Evolutionary conservation across 1,284 basidiomycete genomes (phyloP).

Genomic region (Gymnopus androsaceus): DNA sequence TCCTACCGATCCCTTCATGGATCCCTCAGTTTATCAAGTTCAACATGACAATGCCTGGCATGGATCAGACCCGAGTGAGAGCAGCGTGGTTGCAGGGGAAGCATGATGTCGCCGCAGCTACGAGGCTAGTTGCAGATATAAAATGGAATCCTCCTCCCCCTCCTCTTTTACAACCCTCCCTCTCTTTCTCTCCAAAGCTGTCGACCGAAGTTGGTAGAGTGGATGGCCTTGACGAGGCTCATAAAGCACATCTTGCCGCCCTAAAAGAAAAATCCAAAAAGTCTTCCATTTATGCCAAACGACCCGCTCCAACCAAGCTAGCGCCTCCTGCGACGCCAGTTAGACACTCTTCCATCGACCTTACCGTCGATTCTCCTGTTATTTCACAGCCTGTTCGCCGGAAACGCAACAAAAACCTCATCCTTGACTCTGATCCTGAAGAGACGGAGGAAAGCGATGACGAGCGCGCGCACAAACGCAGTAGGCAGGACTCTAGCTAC

Average conservation of each 20-base stretch:
- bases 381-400: slow-evolving; percentile 41
- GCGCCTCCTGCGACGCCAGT: slow-evolving; percentile 22
- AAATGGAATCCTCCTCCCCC: slow-evolving; percentile 47
- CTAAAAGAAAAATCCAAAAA: slow-evolving; percentile 73
- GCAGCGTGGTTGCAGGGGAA: slow-evolving; percentile 65
- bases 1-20: slow-evolving; percentile 32
- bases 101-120: slow-evolving; percentile 62
- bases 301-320: slow-evolving; percentile 30
- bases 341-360: slow-evolving; percentile 41
- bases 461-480: slow-evolving; percentile 16
- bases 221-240: slow-evolving; percentile 68
- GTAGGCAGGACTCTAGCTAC: slow-evolving; percentile 30
- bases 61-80: slow-evolving; percentile 46
- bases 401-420: slow-evolving; percentile 56
- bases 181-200: slow-evolving; percentile 21
- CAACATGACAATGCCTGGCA: slow-evolving; percentile 58
- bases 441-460: slow-evolving; percentile 38
- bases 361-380: slow-evolving; percentile 29
- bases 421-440: slow-evolving; percentile 72
- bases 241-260: slow-evolving; percentile 60
- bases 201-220: slow-evolving; percentile 55
- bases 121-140: slow-evolving; percentile 56
- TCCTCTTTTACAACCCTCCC: slow-evolving; percentile 27
- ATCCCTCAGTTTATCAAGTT: slow-evolving; percentile 57
- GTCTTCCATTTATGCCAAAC: slow-evolving; percentile 75